Base-by-base conservation (phyloP, 2,329 filamentous ascomycete species). In the Xylariaceae sp. region DNA sequence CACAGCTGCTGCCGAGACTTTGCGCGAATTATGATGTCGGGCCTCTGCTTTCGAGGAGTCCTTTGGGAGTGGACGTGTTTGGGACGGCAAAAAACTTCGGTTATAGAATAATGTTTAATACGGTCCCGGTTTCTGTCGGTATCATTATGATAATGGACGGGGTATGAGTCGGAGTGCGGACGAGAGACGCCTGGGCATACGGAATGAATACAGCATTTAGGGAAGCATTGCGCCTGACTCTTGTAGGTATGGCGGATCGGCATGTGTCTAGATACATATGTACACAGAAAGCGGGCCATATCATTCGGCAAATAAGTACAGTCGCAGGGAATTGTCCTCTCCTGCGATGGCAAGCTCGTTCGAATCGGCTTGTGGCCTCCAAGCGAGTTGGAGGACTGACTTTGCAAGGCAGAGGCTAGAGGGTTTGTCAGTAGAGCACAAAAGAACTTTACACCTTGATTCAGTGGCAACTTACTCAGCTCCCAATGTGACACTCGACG, bases 311-410 rank as follows among this genome's bases (percentile, higher is more conserved):
- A 80, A 70, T 5, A 73, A 72, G 66, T 83, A 84, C 53, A 87
- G 69, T 59, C 83, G 74, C 45, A 86, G 66, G 40, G 83, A 84
- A 56, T 76, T 75, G 65, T 87, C 83, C 60, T 86, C 83, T 46
- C 83, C 78, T 18, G 81, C 81, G 52, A 83, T 68, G 5, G 79
- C 80, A 22, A 83, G 63, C 57, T 79, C 73, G 38, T 63, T 61
- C 18, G 51, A 52, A 53, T 51, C 50, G 13, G 47, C 55, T 13
- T 60, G 56, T 5, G 87, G 87, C 56, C 83, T 78, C 88, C 88
- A 92, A 7, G 84, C 77, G 34, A 92, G 72, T 65, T 88, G 84
- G 19, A 83, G 78, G 18, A 90, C 78, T 2, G 85, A 71, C 64
- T 81, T 88, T 19, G 86, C 84, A 1, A 88, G 78, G 41, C 76